Base-by-base conservation (phyloP, 257 asterid species). In the Ehretia macrophylla region DNA sequence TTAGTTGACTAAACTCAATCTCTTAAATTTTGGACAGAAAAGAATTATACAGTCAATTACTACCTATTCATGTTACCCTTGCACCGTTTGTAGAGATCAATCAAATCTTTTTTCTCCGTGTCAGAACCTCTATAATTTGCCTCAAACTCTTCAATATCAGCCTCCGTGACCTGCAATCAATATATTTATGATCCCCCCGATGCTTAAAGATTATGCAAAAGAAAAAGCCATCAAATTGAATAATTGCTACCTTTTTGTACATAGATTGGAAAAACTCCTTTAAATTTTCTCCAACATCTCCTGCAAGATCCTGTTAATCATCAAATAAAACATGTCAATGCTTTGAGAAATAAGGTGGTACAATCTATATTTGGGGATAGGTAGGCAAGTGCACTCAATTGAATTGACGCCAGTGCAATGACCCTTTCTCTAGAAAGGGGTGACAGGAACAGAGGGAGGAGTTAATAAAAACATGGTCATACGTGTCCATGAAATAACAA, bases 1-100 rank as follows among this genome's bases (percentile, higher is more conserved):
- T 42, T 42, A 63, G 39, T 32, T 39, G 14, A 71, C 27, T 47
- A 42, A 54, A 56, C 40, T 14, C 21, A 32, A 38, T 45, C 48
- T 51, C 50, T 47, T 3, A 53, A 32, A 59, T 37, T 14, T n/a
- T 52, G n/a, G 11, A 17, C 44, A 38, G 17, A 39, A 17, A 32
- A 10, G 56, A 42, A 1, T 37, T 8, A 17, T 22, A 17, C 59
- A n/a, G 14, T 56, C 46, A 13, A 53, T 32, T 13, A 12, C 14
- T 75, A 92, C 99, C 74, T 86, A 57, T 79, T 86, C 99, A 92
- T 92, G 74, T 81, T 83, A 68, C 99, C 97, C 79, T 83, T 84
- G 76, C 71, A 77, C 72, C 76, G 78, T 63, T 75, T 80, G 79
- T 72, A 83, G 17, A 92, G 79, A 73, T 83, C 91, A 66, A 86